Evolutionary conservation across 768 basidiomycete genomes (phyloP), one percentile per base, ranked within the genome.

Genomic region (Russula compacta): DNA sequence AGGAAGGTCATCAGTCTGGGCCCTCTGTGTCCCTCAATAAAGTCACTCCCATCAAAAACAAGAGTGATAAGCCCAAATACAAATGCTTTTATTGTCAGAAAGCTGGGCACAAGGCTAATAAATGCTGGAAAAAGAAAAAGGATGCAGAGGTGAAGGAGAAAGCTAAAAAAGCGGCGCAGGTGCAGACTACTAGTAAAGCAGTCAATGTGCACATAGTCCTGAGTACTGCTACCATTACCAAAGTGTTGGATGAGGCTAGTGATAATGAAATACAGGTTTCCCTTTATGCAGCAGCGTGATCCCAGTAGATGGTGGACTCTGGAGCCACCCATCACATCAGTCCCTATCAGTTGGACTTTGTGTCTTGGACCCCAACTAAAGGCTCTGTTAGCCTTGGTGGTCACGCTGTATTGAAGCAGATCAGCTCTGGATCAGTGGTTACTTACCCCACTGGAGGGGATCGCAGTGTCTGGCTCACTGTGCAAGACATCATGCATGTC

Each of bases 321-420:
- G n/a, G 53, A 0, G 29, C 53, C 0, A 54, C 53, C 0, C 53
- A 54, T 15, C 53, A 54, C 7, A 54, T 54, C 8, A 42, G 15
- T n/a, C 53, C 53, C 0, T 3, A 10, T 4, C 14, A 15, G 0
- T 33, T 29, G 1, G 42, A 43, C 10, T 54, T 54, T 15, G 29
- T 6, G 2, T 2, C 14, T 0, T 54, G 14, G 3, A 1, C 14
- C 2, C 53, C 29, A 0, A 6, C 29, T 7, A 0, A 1, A 2
- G 53, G 53, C 4, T 1, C 11, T 17, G 40, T 55, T 6, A 7
- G 43, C 43, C 53, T 55, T 0, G 43, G 53, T 1, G 53, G 33
- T 7, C 29, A 21, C 1, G 17, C 53, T 0, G 19, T 35, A 2
- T 7, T 44, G 0, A 9, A 6, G 5, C 53, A 55, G 8, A 29